These are phyloP conservation scores for Pestalotiopsis sp. DNA, from an alignment of 2,329 filamentous ascomycete species.

Conservation along the genomic window DNA sequence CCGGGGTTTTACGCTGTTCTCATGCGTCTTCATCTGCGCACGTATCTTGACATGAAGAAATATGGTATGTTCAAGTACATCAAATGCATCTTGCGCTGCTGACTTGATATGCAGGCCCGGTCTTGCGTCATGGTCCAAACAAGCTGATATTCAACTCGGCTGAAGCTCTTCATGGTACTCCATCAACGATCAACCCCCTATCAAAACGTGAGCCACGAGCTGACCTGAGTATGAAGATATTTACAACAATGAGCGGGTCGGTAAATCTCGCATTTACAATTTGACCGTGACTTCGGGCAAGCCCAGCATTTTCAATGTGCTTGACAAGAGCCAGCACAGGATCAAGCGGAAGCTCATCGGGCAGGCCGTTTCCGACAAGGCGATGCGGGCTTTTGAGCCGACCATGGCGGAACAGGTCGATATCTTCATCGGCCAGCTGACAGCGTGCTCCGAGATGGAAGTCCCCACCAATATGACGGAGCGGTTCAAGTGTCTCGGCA, in stretches of 20 bases:
- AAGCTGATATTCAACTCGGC: conserved; percentile 23
- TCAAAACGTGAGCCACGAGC: background rate
- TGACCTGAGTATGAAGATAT: conserved; percentile 17
- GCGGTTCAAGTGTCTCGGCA: conserved; percentile 15
- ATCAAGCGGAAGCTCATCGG: conserved; percentile 9
- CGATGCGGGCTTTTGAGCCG: conserved; percentile 11
- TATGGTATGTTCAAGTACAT: background rate
- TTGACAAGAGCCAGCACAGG: conserved; percentile 8
- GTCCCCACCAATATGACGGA: conserved; percentile 20
- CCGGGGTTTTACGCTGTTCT: background rate
- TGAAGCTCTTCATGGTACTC: conserved; percentile 16
- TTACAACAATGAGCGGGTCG: conserved; percentile 21
- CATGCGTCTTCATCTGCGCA: background rate
- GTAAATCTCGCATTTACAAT: conserved; percentile 22
- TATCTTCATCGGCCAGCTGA: conserved; percentile 7
- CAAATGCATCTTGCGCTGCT: background rate
- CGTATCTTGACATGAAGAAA: conserved; percentile 8
- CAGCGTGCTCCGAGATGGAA: conserved; percentile 9
- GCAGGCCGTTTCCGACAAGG: conserved; percentile 4
- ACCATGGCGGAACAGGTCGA: conserved; percentile 8
- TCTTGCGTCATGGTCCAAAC: conserved; percentile 22
- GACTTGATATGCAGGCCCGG: conserved; percentile 13
- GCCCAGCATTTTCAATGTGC: conserved; percentile 14
- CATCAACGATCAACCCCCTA: background rate
- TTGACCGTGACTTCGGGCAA: conserved; percentile 17